Base-by-base conservation (phyloP, 2,329 filamentous ascomycete species). In the Clonostachys rosea region DNA sequence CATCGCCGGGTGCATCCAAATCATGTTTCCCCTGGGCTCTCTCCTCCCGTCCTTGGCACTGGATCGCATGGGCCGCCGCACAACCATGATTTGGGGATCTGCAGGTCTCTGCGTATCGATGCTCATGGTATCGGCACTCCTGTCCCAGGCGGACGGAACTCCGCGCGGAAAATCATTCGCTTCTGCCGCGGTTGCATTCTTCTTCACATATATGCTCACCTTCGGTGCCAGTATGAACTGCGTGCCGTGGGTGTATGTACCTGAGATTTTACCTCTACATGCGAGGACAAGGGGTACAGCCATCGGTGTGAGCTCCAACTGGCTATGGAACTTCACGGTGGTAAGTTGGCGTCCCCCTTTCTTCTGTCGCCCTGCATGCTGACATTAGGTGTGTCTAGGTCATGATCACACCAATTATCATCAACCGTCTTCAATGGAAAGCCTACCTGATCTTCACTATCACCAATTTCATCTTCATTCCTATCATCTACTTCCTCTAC, bases 1-100 rank as follows among this genome's bases (percentile, higher is more conserved):
- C 35, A 73, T 80, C 58, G 73, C 73, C n/a, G 74, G 75, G 34
- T 71, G 76, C 51, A 61, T 77, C 13, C 70, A 76, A 56, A 76
- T 74, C 0, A 73, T 65, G 65, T 68, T 65, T 47, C 69, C 70
- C 47, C 33, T 64, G 10, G 64, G 64, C 2, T 68, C 63, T 9
- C 66, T 62, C 20, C 69, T 75, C 40, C 73, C 71, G 1, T 74
- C 69, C 65, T 68, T 73, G 52, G 57, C 75, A 40, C 73, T 75
- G 44, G 61, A 73, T 49, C 67, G 67, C 45, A 63, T 76, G 17
- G 74, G 74, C 30, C 66, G 73, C 39, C 61, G 70, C 36, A 46
- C 40, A 30, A 36, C 41, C 24, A 44, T 30, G 14, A 9, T 36
- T 10, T 1, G 33, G 14, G 43, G 17, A 14, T 63, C 61, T 51